phyloP scores from a whole-genome alignment of 805 yeast genomes.

The Lipomyces oligophaga region DNA sequence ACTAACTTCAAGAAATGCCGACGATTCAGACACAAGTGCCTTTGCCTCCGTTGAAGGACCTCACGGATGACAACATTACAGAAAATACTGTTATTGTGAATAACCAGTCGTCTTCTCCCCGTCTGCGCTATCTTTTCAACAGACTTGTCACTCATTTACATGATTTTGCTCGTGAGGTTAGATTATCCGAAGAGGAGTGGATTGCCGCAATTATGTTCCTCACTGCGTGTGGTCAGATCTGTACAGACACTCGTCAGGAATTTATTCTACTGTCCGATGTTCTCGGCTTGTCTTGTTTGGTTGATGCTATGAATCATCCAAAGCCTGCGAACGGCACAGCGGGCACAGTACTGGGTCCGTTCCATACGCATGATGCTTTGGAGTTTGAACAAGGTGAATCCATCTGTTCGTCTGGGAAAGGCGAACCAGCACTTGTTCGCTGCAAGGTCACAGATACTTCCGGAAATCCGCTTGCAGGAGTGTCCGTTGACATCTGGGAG shows the following conservation, averaged over 20 bases:
- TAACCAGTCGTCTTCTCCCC: slow-evolving; percentile 8
- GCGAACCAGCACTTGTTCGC: slow-evolving; percentile 34
- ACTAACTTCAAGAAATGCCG: no score
- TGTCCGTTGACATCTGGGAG: slow-evolving; percentile 40
- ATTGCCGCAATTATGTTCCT: slow-evolving; percentile 37
- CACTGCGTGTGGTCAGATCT: slow-evolving; percentile 39
- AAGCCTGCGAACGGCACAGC: slow-evolving; percentile 32
- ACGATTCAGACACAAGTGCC: not conserved
- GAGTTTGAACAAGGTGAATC: slow-evolving; percentile 37
- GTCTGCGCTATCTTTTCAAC: slow-evolving; percentile 18
- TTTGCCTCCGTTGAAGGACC: slow-evolving; percentile 15
- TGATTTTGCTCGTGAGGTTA: slow-evolving; percentile 40
- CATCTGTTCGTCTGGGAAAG: slow-evolving; percentile 39
- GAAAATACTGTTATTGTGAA: slow-evolving; percentile 25
- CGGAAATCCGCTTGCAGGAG: slow-evolving; percentile 38
- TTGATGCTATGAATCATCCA: slow-evolving; percentile 35
- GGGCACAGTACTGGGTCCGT: slow-evolving; percentile 40
- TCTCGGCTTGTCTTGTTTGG: slow-evolving; percentile 38
- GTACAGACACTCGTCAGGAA: slow-evolving; percentile 37
- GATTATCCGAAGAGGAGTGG: slow-evolving; percentile 41
- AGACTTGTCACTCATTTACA: slow-evolving; percentile 39
- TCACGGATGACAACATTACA: slow-evolving; percentile 28
- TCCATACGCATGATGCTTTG: slow-evolving; percentile 38
- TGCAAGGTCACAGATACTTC: slow-evolving; percentile 35
- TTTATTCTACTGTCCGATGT: slow-evolving; percentile 40